A percentile compares a stretch with the other conserved stretches of the same genome.
Evolutionary conservation across 2,329 filamentous ascomycete species (phyloP).

Genomic region (Fusarium kyushuense): DNA sequence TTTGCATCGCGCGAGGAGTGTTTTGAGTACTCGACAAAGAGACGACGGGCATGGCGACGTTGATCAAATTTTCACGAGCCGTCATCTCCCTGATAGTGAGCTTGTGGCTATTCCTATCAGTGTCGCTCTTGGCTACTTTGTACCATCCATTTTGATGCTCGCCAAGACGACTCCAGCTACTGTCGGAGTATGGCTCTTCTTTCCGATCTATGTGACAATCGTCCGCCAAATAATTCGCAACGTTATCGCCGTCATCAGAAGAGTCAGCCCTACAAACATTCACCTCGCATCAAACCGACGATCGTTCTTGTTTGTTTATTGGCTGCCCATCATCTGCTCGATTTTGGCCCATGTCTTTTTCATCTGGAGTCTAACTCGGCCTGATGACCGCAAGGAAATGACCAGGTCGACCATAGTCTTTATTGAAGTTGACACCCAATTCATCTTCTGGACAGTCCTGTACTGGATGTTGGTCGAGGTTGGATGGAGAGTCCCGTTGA

Average conservation of each 20-base stretch:
- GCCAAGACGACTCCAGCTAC: conserved; percentile 52
- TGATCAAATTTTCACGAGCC: conserved; percentile 39
- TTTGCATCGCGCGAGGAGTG: conserved; percentile 56
- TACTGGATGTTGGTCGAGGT: conserved; percentile 67
- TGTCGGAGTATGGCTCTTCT: conserved; percentile 64
- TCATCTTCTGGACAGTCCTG: conserved; percentile 60
- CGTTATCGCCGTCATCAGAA: conserved; percentile 44
- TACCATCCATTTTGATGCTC: conserved; percentile 63
- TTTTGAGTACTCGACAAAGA: conserved; percentile 46
- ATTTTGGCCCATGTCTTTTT: conserved; percentile 58
- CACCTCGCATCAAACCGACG: conserved; percentile 59
- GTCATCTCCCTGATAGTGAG: conserved; percentile 62
- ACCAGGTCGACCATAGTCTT: conserved; percentile 61
- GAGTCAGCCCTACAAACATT: conserved; percentile 49
- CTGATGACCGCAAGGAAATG: conserved; percentile 63
- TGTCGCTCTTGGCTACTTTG: conserved; percentile 61
- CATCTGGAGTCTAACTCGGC: conserved; percentile 54
- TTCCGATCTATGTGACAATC: conserved; percentile 62
- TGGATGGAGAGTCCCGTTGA: conserved; percentile 57
- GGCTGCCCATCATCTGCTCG: conserved; percentile 59
- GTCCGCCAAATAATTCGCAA: conserved; percentile 55
- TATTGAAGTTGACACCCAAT: conserved; percentile 61
- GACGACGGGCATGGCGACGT: conserved; percentile 33
- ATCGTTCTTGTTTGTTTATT: conserved; percentile 59
- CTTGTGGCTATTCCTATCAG: conserved; percentile 67